Percentiles rank a stretch among this genome's conserved stretches.
These are phyloP conservation scores for Echinosphaeria canescens DNA, from an alignment of 2,329 filamentous ascomycete species.

Conservation along the genomic window DNA sequence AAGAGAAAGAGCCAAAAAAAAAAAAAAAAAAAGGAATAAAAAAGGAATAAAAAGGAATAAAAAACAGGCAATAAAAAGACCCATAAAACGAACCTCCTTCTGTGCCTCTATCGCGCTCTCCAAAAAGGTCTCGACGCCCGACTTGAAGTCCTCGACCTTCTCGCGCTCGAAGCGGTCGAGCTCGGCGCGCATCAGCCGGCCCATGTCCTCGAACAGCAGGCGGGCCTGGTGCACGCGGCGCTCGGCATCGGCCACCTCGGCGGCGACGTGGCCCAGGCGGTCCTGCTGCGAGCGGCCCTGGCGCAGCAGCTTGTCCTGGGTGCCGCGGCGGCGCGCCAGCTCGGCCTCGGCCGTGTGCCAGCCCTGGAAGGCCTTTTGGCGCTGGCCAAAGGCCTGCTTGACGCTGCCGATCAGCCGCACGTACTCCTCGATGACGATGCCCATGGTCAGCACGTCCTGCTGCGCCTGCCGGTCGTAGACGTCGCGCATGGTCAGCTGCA, in stretches of 20 bases:
- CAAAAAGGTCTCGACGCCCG: conserved; percentile 88
- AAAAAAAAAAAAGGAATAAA: too few species aligned
- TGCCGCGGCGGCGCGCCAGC: conserved; percentile 68
- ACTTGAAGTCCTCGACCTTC: conserved; percentile 99
- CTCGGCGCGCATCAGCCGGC: conserved; percentile 73
- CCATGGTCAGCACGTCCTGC: conserved; percentile 87
- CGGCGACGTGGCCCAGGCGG: conserved; percentile 74
- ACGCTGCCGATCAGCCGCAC: conserved; percentile 89
- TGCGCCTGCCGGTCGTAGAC: conserved; percentile 93
- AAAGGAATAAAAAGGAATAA: too few species aligned
- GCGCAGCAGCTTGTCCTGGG: conserved; percentile 84
- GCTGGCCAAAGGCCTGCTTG: conserved; percentile 78
- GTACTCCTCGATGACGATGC: conserved; percentile 96
- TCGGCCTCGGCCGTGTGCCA: conserved; percentile 89
- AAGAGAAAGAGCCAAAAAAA: too few species aligned
- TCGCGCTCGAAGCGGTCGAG: conserved; percentile 88
- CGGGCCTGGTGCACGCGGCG: conserved; percentile 78
- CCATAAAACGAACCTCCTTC: conserved; percentile 61
- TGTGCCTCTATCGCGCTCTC: conserved; percentile 95
- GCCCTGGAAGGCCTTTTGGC: conserved; percentile 86
- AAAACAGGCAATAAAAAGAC: too few species aligned
- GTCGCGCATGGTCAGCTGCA: conserved; percentile 85
- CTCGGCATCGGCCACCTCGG: conserved; percentile 89
- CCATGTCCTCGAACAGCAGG: conserved; percentile 93
- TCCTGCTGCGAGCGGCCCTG: conserved; percentile 95